These are phyloP conservation scores for Pseudopediastrum boryanum DNA, from an alignment of 139 green algal species.

Conservation along the genomic window DNA sequence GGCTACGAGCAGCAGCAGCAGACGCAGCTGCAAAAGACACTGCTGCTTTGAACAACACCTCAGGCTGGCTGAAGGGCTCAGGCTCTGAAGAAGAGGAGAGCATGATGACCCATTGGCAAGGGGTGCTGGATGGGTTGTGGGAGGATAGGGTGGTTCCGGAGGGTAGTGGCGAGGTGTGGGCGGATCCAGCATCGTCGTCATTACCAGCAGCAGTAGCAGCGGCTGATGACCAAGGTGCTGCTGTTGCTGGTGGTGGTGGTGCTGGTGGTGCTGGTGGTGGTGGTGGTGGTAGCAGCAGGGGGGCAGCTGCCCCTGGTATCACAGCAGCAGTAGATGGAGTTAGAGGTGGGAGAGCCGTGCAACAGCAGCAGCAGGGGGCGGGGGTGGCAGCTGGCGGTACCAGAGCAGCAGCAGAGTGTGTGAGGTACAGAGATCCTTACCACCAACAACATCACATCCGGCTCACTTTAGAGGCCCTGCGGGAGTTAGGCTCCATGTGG, in stretches of 20 bases:
- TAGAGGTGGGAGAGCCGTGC: too few relatives aligned
- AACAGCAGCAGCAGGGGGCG: background rate
- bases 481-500: constrained; percentile 20
- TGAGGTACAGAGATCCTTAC: background rate
- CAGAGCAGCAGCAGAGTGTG: constrained; percentile 7
- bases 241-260: too few relatives aligned
- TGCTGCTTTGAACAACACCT: too few relatives aligned
- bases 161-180: too few relatives aligned
- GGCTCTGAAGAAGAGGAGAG: too few relatives aligned
- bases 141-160: too few relatives aligned
- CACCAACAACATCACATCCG: constrained; percentile 24
- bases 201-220: too few relatives aligned
- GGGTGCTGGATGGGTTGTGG: too few relatives aligned
- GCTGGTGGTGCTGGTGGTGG: background rate
- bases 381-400: background rate
- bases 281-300: background rate
- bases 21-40: constrained; percentile 12
- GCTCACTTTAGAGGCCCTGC: constrained; percentile 28
- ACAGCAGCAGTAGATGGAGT: background rate
- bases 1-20: constrained; percentile 29
- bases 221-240: too few relatives aligned
- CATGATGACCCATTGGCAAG: too few relatives aligned
- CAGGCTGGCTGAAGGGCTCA: too few relatives aligned
- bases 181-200: too few relatives aligned
- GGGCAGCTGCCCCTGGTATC: background rate